Base-by-base conservation (phyloP, 768 basidiomycete species). In the Leccinum fibrillosum region DNA sequence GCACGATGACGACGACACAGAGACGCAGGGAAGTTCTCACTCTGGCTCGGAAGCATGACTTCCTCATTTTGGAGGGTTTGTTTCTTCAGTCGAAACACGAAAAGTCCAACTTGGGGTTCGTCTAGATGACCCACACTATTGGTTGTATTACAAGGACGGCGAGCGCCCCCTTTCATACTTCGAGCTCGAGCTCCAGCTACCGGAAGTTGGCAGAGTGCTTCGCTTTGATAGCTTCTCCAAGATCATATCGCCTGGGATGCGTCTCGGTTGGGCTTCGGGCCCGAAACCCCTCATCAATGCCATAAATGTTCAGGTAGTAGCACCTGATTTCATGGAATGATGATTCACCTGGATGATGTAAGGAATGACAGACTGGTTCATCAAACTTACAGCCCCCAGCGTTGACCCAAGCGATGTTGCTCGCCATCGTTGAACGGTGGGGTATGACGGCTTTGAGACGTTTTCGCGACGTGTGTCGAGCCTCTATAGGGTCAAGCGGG, bases 11-110 rank as follows among this genome's bases (percentile, higher is more conserved):
- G 3, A 81, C 86, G 0, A 70, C 81, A 15, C 81, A 84, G 55
- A 80, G 90, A 37, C 80, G 82, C 21, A 75, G 82, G 70, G 82
- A 86, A 66, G 81, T 88, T 10, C 78, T 94, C 15, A 72, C 76
- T 57, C 78, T 92, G 26, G 85, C 85, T 30, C 77, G 80, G 52
- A 79, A 88, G 64, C 80, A 90, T 67, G 79, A 86, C 66, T 81
- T 94, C 62, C 71, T 94, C 55, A 86, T 94, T 65, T 71, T 92
- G 28, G 90, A 94, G 80, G 90, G 89, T 82, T 19, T 25, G 56
- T 35, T 10, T 8, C 11, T 4, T 12, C 47, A 12, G 47, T 25
- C 21, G 47, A 25, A 23, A 11, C 47, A 21, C 42, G 9, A 44
- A 9, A n/a, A 44, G n/a, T 37, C 45, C 25, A 48, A n/a, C 83